phyloP scores from a whole-genome alignment of 129 eudicot species.

The Flaveria sonorensis region DNA sequence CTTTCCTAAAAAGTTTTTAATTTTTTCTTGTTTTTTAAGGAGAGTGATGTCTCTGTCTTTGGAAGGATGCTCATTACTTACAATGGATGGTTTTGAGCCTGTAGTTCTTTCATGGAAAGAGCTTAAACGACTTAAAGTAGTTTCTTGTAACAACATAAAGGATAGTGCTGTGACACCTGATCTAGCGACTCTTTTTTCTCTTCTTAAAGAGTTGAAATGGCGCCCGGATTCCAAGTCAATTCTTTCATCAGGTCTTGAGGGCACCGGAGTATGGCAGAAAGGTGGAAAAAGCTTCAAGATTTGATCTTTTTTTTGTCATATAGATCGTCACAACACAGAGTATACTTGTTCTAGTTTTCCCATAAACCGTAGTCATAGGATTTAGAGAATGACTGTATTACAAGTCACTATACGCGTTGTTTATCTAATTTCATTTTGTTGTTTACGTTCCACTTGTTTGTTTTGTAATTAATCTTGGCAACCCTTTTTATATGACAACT shows the following conservation, averaged over 20 bases:
- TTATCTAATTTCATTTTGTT: constrained; percentile 21
- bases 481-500: neutral
- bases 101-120: constrained; percentile 82
- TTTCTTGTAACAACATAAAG: constrained; percentile 79
- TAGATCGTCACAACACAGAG: constrained; percentile 6
- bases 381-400: constrained; percentile 33
- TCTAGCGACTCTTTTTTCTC: constrained; percentile 67
- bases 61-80: constrained; percentile 90
- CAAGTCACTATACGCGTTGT: neutral
- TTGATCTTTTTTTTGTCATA: constrained; percentile 14
- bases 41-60: constrained; percentile 62
- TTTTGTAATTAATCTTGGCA: neutral
- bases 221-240: constrained; percentile 86
- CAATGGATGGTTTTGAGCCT: constrained; percentile 75
- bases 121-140: constrained; percentile 73
- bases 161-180: constrained; percentile 76
- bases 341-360: constrained; percentile 28
- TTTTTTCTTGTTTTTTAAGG: constrained; percentile 43
- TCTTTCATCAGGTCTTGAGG: constrained; percentile 69
- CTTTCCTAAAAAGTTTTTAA: neutral
- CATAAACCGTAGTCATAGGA: constrained; percentile 26
- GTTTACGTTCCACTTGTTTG: constrained; percentile 13
- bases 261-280: constrained; percentile 78
- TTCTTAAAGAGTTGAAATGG: constrained; percentile 90
- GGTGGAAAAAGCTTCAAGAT: constrained; percentile 79